Evolutionary conservation across 1,139 yeast genomes (phyloP).

Genomic region (Taphrina betulina): DNA sequence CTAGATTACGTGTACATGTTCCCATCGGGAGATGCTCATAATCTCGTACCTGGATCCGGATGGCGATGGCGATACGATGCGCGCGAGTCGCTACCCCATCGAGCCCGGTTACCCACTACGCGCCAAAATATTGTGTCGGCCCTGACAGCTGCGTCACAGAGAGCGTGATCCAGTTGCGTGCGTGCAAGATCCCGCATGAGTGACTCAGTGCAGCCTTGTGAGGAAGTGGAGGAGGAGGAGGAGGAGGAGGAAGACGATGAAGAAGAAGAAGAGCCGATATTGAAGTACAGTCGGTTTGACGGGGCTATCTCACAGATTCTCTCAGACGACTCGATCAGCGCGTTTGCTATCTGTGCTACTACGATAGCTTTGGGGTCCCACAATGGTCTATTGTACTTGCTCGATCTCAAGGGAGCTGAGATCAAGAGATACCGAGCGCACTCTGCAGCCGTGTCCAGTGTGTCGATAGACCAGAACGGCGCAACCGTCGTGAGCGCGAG

Average conservation of each 20-base stretch:
- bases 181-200: too few relatives aligned
- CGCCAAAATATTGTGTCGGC: too few relatives aligned
- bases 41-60: too few relatives aligned
- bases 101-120: too few relatives aligned
- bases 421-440: slow-evolving; percentile 75
- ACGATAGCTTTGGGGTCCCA: slow-evolving; percentile 53
- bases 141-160: too few relatives aligned
- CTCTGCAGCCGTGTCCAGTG: slow-evolving; percentile 73
- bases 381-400: slow-evolving; percentile 74
- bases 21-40: too few relatives aligned
- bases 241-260: slow-evolving; percentile 4
- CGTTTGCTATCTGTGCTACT: slow-evolving; percentile 58
- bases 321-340: slow-evolving; percentile 71
- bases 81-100: too few relatives aligned
- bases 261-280: slow-evolving; percentile 67
- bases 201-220: too few relatives aligned
- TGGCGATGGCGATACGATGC: too few relatives aligned
- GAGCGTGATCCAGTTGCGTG: too few relatives aligned
- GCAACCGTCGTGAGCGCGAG: slow-evolving; percentile 34
- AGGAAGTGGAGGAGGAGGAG: too few relatives aligned
- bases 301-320: slow-evolving; percentile 68
- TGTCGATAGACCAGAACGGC: slow-evolving; percentile 50
- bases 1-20: too few relatives aligned
- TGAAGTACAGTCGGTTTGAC: slow-evolving; percentile 69
- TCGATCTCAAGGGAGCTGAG: slow-evolving; percentile 54